Evolutionary conservation across 2,329 filamentous ascomycete species (phyloP).

Genomic region (Daldinia eschscholtzii): DNA sequence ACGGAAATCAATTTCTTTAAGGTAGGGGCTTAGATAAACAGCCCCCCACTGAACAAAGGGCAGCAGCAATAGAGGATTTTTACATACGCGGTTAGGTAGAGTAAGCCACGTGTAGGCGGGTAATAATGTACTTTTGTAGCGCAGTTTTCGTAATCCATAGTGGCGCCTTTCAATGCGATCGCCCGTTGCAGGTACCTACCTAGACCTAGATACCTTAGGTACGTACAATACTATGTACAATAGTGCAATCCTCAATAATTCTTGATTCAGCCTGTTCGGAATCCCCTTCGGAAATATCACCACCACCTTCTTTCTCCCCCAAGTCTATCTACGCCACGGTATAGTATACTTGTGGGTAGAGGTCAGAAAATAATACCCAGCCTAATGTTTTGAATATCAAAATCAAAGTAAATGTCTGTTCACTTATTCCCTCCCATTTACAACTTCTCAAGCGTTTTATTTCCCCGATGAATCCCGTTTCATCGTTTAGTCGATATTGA

Average conservation of each 20-base stretch:
- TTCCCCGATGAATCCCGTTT: conserved; percentile 32
- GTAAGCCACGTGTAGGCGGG: conserved; percentile 3
- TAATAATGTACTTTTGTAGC: conserved; percentile 3
- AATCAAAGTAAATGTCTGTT: conserved; percentile 9
- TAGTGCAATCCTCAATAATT: not conserved
- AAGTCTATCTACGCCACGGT: conserved; percentile 23
- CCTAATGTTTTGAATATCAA: conserved; percentile 11
- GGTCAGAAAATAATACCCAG: conserved; percentile 2
- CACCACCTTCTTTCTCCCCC: conserved; percentile 10
- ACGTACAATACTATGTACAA: too few species aligned
- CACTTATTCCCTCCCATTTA: conserved; percentile 3
- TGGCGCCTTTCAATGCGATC: conserved; percentile 3
- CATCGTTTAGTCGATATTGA: conserved; percentile 29
- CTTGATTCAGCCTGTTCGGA: conserved; percentile 27
- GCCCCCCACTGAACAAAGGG: not conserved
- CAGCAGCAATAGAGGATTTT: not conserved
- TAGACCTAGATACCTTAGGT: too few species aligned
- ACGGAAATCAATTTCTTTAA: not conserved
- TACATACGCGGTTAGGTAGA: not conserved
- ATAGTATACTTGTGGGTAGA: conserved; percentile 8
- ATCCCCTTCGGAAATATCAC: conserved; percentile 7
- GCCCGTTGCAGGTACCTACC: not conserved
- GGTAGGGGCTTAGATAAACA: not conserved
- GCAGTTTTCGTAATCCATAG: conserved; percentile 4
- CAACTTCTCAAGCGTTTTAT: conserved; percentile 7